Conservation (phyloP, 169 alveolate species). For the Eimeria mitis region DNA sequence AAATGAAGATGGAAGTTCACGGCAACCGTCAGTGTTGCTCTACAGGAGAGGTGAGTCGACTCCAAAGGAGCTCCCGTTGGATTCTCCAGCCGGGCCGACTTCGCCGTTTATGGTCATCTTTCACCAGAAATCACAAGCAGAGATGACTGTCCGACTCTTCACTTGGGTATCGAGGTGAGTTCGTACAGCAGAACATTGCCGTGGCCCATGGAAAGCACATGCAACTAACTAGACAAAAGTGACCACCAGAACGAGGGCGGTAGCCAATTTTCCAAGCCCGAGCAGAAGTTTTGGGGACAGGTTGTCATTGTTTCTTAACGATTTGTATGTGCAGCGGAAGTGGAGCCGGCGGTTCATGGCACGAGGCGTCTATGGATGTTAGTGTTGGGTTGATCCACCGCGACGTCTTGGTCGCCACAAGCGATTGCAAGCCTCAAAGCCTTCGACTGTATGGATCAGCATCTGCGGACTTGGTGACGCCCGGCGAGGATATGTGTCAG, state of each 20-base stretch:
- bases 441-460: constrained; percentile 45
- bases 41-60: background rate
- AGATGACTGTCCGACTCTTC: background rate
- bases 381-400: background rate
- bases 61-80: constrained; percentile 33
- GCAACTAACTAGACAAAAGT: no score
- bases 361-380: background rate
- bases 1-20: background rate
- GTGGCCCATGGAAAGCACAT: no score
- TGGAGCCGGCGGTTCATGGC: constrained; percentile 37
- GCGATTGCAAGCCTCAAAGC: background rate
- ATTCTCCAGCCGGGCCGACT: constrained; percentile 69
- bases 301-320: background rate
- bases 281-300: background rate
- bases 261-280: background rate
- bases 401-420: background rate
- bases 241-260: no score
- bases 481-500: background rate
- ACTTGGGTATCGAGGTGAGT: background rate
- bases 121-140: background rate
- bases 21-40: constrained; percentile 11
- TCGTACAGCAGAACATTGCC: background rate
- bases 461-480: constrained; percentile 6
- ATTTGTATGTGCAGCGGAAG: constrained; percentile 8
- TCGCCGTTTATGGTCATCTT: constrained; percentile 4